phyloP scores from a whole-genome alignment of 805 yeast genomes.

The Metahyphopichia silvanorum region DNA sequence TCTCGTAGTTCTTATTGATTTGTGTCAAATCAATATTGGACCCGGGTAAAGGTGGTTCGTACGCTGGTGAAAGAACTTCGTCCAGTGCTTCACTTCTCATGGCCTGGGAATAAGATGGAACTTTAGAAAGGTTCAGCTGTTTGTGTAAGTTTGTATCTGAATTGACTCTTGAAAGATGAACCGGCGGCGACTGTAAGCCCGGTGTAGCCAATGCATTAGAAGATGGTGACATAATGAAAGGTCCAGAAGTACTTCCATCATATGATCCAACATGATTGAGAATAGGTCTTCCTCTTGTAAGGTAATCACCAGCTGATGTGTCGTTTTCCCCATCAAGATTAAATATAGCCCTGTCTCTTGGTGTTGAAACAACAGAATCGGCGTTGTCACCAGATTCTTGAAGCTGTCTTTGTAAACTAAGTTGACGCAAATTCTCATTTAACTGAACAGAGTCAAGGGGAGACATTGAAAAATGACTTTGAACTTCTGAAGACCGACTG shows the following conservation, averaged over 20 bases:
- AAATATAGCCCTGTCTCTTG: slow-evolving; percentile 31
- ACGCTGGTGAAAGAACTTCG: slow-evolving; percentile 68
- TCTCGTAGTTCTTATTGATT: slow-evolving; percentile 26
- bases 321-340: slow-evolving; percentile 27
- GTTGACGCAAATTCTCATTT: slow-evolving; percentile 49
- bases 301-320: slow-evolving; percentile 29
- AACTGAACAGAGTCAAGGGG: slow-evolving; percentile 40
- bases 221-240: background rate
- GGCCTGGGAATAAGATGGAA: slow-evolving; percentile 85
- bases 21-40: slow-evolving; percentile 34
- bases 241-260: slow-evolving; percentile 1
- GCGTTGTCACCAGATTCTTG: slow-evolving; percentile 26
- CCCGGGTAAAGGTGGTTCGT: slow-evolving; percentile 50
- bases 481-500: slow-evolving; percentile 9
- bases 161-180: slow-evolving; percentile 56
- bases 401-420: slow-evolving; percentile 47
- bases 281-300: slow-evolving; percentile 16
- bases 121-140: slow-evolving; percentile 48
- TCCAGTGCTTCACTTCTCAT: slow-evolving; percentile 47
- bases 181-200: slow-evolving; percentile 50
- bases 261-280: slow-evolving; percentile 1
- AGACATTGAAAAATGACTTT: slow-evolving; percentile 30
- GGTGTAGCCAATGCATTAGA: slow-evolving; percentile 22
- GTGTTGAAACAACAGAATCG: slow-evolving; percentile 10
- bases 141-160: slow-evolving; percentile 33